Evolutionary conservation across 208 protist genomes (phyloP).

Genomic region (Acanthamoeba castellanii): DNA sequence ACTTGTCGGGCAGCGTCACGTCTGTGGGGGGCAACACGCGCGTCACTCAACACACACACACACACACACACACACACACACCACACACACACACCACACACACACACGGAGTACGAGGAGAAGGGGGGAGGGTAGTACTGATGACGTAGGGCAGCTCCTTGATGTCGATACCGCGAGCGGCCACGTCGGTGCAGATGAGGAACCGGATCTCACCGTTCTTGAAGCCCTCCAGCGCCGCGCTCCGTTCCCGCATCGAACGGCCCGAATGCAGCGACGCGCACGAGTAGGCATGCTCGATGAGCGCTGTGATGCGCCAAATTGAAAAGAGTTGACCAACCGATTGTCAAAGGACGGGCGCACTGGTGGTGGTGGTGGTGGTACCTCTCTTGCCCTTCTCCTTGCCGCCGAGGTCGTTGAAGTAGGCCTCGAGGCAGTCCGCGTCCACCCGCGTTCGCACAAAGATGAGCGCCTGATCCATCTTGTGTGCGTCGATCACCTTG

Average conservation of each 20-base stretch:
- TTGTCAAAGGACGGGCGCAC: neutral
- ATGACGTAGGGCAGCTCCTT: conserved; percentile 88
- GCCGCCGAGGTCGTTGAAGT: conserved; percentile 80
- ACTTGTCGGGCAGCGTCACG: conserved; percentile 88
- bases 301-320: neutral
- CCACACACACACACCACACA: neutral
- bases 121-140: conserved; percentile 69
- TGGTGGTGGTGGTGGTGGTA: neutral
- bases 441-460: conserved; percentile 88
- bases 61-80: neutral
- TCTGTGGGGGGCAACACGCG: conserved; percentile 43
- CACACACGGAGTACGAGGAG: no score
- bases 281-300: conserved; percentile 79
- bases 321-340: neutral
- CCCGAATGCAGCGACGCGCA: conserved; percentile 81
- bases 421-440: conserved; percentile 86
- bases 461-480: conserved; percentile 90
- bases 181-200: conserved; percentile 91
- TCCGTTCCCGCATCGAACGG: conserved; percentile 30
- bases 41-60: neutral
- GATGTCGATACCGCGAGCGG: conserved; percentile 90
- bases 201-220: conserved; percentile 89
- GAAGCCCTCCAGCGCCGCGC: conserved; percentile 75
- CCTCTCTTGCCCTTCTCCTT: conserved; percentile 74
- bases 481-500: conserved; percentile 85